phyloP scores from a whole-genome alignment of 352 stramenopile genomes.

The Phytopythium ostracodes region DNA sequence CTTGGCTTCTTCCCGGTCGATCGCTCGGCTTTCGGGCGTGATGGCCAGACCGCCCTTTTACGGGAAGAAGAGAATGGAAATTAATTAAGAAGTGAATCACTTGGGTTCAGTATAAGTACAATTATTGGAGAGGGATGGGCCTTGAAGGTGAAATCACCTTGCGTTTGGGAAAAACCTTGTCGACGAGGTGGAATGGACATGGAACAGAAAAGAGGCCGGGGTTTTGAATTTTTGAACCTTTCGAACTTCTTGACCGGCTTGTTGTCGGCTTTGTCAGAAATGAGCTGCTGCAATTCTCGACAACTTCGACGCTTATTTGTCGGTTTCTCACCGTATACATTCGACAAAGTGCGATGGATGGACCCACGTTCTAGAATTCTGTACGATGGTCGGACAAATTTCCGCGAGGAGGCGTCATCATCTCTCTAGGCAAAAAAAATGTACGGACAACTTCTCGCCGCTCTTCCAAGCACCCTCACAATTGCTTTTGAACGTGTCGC shows the following conservation, averaged over 20 bases:
- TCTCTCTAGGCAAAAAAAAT: too few species aligned
- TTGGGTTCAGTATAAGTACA: neutral
- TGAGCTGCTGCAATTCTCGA: too few species aligned
- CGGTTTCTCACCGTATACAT: neutral
- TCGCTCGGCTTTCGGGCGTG: neutral
- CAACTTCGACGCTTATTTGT: too few species aligned
- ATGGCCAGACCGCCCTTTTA: neutral
- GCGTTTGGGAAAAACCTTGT: neutral
- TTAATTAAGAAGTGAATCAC: neutral
- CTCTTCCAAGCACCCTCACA: too few species aligned
- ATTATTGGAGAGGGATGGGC: neutral
- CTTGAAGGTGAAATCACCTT: neutral
- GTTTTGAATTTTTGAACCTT: neutral
- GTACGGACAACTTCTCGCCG: too few species aligned
- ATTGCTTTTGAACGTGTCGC: too few species aligned
- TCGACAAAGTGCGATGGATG: neutral
- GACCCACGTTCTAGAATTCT: conserved; percentile 2
- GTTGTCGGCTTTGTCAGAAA: too few species aligned
- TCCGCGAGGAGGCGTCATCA: neutral
- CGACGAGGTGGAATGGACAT: neutral
- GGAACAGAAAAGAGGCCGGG: too few species aligned
- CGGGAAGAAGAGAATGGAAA: neutral
- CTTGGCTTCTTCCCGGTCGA: neutral
- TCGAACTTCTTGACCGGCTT: neutral
- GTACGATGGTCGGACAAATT: conserved; percentile 2